Evolutionary conservation across 495 filamentous ascomycete species (phyloP), one percentile per base, ranked within the genome.

Genomic region (Xylaria scruposa): DNA sequence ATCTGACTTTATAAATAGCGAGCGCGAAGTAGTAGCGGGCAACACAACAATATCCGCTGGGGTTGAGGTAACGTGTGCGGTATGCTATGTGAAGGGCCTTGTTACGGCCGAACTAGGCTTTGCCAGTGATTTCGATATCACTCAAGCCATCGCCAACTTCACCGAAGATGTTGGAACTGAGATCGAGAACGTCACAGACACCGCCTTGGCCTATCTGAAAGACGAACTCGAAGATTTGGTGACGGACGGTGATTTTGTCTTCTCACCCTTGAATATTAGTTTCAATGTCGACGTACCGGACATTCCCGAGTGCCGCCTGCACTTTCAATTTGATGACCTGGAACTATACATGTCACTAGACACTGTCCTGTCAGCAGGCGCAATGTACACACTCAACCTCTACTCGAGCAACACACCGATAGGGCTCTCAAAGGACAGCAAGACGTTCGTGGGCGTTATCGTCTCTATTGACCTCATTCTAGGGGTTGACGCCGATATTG

Each of bases 341-440:
- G 87, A 89, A 75, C 70, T 89, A 1, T 89, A 88, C 72, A 79
- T 88, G 75, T 72, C 83, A 59, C 54, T 88, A 33, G 83, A 88
- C 62, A 84, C 85, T 0, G 78, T 76, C 10, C 67, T 88, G 9
- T 73, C 80, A 0, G 77, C 77, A 10, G 81, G 80, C 0, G 81
- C 82, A 0, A 85, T 83, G 0, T 88, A 88, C 72, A 82, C 80
- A 4, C 58, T 88, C n/a, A 85, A 83, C 66, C 70, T 89, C 1
- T 88, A 79, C 72, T 77, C 76, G 1, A 86, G 83, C 8, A 79
- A 85, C 29, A 85, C 80, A 0, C 79, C 80, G 9, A 72, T 81
- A 7, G 87, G 86, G 0, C 64, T 88, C 46, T 70, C 72, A 0
- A 68, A 84, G 5, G 70, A 76, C 46, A 75, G 79, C 29, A 81